Conservation (phyloP, 2,329 filamentous ascomycete species). For the Penicillium brasilianum region DNA sequence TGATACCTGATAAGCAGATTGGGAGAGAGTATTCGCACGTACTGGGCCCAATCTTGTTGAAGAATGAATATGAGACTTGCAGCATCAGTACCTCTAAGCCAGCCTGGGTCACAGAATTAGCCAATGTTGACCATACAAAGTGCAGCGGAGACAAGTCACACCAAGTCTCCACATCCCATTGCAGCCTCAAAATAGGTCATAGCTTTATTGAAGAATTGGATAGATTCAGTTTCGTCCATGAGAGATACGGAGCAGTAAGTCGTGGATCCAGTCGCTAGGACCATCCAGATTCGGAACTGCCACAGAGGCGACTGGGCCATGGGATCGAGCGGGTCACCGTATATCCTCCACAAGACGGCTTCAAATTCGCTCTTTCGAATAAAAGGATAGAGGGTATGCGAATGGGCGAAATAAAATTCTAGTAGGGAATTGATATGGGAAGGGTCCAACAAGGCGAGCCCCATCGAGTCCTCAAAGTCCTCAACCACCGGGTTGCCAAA, state of each 20-base stretch:
- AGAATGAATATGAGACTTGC: background rate
- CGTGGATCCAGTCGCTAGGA: constrained; percentile 55
- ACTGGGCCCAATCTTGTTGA: background rate
- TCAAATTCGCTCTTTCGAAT: background rate
- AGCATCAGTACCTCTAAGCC: background rate
- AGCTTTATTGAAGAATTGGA: background rate
- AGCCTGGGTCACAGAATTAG: background rate
- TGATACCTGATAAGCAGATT: no score
- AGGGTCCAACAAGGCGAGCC: background rate
- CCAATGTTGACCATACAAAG: background rate
- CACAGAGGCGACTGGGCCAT: constrained; percentile 41
- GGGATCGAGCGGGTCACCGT: constrained; percentile 36
- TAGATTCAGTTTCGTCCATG: constrained; percentile 41
- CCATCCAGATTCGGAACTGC: constrained; percentile 55
- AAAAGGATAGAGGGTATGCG: background rate
- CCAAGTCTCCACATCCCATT: background rate
- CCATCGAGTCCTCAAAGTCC: background rate
- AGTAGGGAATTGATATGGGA: background rate
- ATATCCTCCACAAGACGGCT: constrained; percentile 10
- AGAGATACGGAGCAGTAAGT: constrained; percentile 52
- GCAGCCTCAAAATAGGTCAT: background rate
- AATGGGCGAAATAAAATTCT: background rate
- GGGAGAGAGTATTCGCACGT: background rate
- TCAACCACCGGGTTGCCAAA: background rate
- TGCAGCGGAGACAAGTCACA: background rate